Evolutionary conservation across 2,329 filamentous ascomycete genomes (phyloP), one percentile per base, ranked within the genome.

Genomic region (Arthrobotrys entomopaga): DNA sequence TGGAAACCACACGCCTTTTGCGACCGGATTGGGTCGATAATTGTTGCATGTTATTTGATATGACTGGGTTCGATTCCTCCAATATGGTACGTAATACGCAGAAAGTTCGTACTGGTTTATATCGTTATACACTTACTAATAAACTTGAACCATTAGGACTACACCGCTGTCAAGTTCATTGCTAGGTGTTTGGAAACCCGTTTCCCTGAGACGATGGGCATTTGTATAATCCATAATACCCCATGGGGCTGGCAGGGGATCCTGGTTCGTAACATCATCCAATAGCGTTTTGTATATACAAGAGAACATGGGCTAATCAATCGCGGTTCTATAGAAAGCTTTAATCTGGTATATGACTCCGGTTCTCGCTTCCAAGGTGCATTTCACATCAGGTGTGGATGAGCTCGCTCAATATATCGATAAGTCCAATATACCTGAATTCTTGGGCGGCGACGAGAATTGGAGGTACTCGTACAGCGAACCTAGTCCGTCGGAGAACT

Each of bases 121-220:
- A 7, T 26, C 7, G 24, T 26, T 26, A 20, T 19, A 16, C 15
- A 22, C n/a, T 19, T 50, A 13, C 10, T 50, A 50, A n/a, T 3
- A 19, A 6, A 3, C n/a, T 19, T 8, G 7, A n/a, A 22, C 6
- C n/a, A 24, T 8, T 65, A 90, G 88, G 95, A 99, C 81, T 98
- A 98, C 81, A 88, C 91, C 0, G 94, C 95, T 0, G 92, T 99
- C 65, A 98, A 97, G 80, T 98, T 98, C 83, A 97, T 99, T 90
- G 97, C 98, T 82, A 96, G 96, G 82, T 97, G 93, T 81, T 98
- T 99, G 80, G 95, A 99, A 83, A 95, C 95, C 72, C 98, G 99
- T 81, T 99, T 98, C 79, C 95, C 95, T 95, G 98, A 82, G 94
- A 89, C 54, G 11, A 85, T 99, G 0, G 95, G 94, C 24, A 87